Percentiles rank a stretch among this genome's conserved stretches.
Evolutionary conservation across 805 yeast species (phyloP).

Genomic region (Saccharomycopsis fibuligera): DNA sequence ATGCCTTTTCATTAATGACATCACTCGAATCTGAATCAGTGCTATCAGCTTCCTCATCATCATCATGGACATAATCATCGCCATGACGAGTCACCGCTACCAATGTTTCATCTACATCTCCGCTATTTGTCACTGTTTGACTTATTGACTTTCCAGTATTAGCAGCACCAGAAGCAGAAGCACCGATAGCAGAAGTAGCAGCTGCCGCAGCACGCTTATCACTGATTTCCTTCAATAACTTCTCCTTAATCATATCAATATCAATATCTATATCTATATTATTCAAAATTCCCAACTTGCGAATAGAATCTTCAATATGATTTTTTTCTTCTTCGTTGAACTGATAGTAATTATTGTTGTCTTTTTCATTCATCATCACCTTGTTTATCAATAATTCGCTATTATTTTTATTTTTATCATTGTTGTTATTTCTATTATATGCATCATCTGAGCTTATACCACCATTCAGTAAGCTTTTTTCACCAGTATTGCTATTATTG

Average conservation of each 20-base stretch:
- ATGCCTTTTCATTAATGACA: slow-evolving; percentile 3
- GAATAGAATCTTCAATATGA: background rate
- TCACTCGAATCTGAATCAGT: background rate
- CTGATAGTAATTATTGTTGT: background rate
- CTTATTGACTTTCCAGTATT: slow-evolving; percentile 23
- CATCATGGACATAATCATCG: slow-evolving; percentile 15
- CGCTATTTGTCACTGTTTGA: slow-evolving; percentile 22
- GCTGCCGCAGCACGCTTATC: background rate
- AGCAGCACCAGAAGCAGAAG: slow-evolving; percentile 8
- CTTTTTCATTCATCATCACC: too few relatives aligned
- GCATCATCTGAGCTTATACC: too few relatives aligned
- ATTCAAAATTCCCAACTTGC: background rate
- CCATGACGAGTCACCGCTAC: background rate
- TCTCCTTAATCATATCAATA: slow-evolving; percentile 21
- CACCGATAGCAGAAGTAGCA: too few relatives aligned
- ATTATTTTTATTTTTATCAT: too few relatives aligned
- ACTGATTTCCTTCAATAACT: slow-evolving; percentile 6
- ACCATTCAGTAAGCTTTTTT: too few relatives aligned
- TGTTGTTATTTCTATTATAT: too few relatives aligned
- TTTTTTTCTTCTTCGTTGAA: background rate
- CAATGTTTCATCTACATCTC: background rate
- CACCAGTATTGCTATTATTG: background rate
- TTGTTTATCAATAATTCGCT: too few relatives aligned
- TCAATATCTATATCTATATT: slow-evolving; percentile 22
- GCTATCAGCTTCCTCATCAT: background rate